phyloP scores from a whole-genome alignment of 2,329 filamentous ascomycete species.

The Aspergillus ibericus region DNA sequence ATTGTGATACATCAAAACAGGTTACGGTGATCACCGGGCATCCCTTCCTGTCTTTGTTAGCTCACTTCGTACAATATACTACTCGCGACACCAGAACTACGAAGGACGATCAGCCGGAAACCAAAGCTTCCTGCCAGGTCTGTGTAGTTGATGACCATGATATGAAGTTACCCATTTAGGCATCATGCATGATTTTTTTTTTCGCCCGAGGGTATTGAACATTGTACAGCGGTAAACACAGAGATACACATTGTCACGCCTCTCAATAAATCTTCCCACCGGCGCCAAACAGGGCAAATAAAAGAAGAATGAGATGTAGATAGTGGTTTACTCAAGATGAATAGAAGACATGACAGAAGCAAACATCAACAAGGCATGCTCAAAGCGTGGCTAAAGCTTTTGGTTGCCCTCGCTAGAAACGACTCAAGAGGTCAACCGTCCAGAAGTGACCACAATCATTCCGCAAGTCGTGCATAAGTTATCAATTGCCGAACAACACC shows the following conservation, averaged over 20 bases:
- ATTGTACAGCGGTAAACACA: constrained; percentile 34
- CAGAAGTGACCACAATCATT: constrained; percentile 27
- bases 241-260: constrained; percentile 24
- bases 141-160: constrained; percentile 1
- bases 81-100: no score
- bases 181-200: constrained; percentile 27
- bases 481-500: constrained; percentile 67
- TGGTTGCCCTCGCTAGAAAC: constrained; percentile 20
- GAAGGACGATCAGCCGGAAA: no score
- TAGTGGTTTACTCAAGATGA: constrained; percentile 22
- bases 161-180: constrained; percentile 18
- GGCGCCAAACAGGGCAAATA: constrained; percentile 22
- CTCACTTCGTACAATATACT: no score
- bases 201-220: constrained; percentile 37
- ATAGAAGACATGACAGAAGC: constrained; percentile 25
- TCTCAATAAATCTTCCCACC: constrained; percentile 24
- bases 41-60: no score
- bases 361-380: constrained; percentile 18
- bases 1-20: no score
- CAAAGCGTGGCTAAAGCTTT: constrained; percentile 11
- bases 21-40: no score
- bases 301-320: constrained; percentile 6
- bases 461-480: constrained; percentile 59
- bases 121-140: no score
- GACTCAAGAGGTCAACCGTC: constrained; percentile 16